Evolutionary conservation across 345 rosid species (phyloP).

Genomic region (Eutrema heterophyllum): DNA sequence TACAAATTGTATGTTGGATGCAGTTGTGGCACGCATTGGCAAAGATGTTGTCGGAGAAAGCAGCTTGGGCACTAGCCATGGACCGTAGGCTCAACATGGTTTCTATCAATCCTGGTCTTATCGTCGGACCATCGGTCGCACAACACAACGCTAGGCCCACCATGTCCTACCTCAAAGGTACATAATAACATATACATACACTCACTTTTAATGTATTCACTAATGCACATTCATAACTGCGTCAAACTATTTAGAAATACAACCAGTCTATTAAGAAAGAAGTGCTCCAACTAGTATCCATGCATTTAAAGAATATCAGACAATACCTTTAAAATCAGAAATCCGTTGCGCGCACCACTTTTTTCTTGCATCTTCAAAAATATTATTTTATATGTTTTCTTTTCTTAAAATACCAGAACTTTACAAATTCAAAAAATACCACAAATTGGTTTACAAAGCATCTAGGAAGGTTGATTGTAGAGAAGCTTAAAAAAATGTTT

Average conservation of each 20-base stretch:
- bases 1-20: constrained; percentile 5
- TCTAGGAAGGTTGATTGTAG: neutral
- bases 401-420: neutral
- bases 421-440: neutral
- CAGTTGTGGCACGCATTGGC: constrained; percentile 88
- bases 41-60: constrained; percentile 76
- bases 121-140: constrained; percentile 69
- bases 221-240: neutral
- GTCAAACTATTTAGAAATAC: neutral
- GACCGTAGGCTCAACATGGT: constrained; percentile 85
- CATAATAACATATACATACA: constrained; percentile 1
- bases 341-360: neutral
- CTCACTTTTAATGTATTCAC: neutral
- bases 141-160: constrained; percentile 65
- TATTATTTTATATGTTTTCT: neutral
- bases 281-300: neutral
- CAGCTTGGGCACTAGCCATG: constrained; percentile 96
- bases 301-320: neutral
- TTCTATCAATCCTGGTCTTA: constrained; percentile 76
- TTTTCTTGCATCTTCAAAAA: neutral
- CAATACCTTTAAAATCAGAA: neutral
- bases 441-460: neutral
- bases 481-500: neutral
- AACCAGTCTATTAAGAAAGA: neutral
- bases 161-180: constrained; percentile 80